Evolutionary conservation across 768 basidiomycete species (phyloP).

Genomic region (Boletales sp.): DNA sequence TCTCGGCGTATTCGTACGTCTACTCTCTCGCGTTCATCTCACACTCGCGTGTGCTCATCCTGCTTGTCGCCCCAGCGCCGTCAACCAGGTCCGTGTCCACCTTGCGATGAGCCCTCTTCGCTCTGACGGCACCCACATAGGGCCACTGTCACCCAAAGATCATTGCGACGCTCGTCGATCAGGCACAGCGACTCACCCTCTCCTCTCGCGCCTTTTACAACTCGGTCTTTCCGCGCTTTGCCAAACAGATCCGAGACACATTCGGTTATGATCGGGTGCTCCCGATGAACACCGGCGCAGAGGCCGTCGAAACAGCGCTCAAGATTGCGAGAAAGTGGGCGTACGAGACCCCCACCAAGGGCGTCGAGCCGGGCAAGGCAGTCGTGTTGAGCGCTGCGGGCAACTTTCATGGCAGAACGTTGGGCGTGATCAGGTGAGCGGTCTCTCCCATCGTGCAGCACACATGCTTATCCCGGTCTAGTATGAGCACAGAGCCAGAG

Average conservation of each 20-base stretch:
- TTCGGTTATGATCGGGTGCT: conserved; percentile 95
- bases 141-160: conserved; percentile 94
- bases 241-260: conserved; percentile 74
- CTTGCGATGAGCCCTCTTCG: background rate
- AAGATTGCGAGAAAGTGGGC: conserved; percentile 98
- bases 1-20: conserved; percentile 92
- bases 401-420: conserved; percentile 95
- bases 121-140: conserved; percentile 33
- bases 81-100: conserved; percentile 67
- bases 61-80: conserved; percentile 54
- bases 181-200: conserved; percentile 87
- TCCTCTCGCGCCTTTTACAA: conserved; percentile 98
- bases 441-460: background rate
- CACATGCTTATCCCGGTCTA: conserved; percentile 24
- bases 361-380: conserved; percentile 54
- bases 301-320: conserved; percentile 96
- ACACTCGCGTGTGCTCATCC: conserved; percentile 5
- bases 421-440: conserved; percentile 77
- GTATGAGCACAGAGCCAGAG: conserved; percentile 95
- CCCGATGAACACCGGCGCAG: conserved; percentile 99
- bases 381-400: conserved; percentile 82
- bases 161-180: conserved; percentile 73
- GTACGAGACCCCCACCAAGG: conserved; percentile 79
- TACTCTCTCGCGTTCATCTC: conserved; percentile 1
- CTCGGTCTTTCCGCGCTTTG: conserved; percentile 85